Conservation (phyloP, 805 yeast species). For the Debaryomyces tyrocola region DNA sequence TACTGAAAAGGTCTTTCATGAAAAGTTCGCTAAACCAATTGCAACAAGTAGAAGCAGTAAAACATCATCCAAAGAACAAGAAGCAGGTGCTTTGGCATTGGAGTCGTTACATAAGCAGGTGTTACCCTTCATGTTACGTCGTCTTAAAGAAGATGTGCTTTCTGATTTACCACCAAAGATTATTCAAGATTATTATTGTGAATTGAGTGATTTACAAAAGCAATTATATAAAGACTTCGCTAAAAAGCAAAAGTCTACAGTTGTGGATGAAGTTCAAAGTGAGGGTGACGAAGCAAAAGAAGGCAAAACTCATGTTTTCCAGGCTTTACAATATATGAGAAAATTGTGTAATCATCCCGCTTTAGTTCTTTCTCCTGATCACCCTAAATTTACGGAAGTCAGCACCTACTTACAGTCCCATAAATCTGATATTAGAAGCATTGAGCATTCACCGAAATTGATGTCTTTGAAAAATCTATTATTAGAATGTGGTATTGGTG, state of each 20-base stretch:
- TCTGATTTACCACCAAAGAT: slow-evolving; percentile 97
- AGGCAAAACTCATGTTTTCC: slow-evolving; percentile 90
- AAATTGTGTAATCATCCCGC: slow-evolving; percentile 97
- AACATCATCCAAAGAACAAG: slow-evolving; percentile 90
- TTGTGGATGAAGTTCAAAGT: slow-evolving; percentile 60
- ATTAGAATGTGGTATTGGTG: slow-evolving; percentile 90
- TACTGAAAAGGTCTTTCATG: slow-evolving; percentile 89
- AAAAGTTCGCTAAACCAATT: slow-evolving; percentile 95
- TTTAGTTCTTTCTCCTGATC: slow-evolving; percentile 75
- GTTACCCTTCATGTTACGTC: slow-evolving; percentile 91
- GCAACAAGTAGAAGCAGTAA: slow-evolving; percentile 90
- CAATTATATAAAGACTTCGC: slow-evolving; percentile 88
- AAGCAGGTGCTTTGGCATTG: slow-evolving; percentile 92
- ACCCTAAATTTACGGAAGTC: slow-evolving; percentile 80
- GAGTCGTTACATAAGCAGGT: slow-evolving; percentile 97
- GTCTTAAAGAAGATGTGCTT: slow-evolving; percentile 93
- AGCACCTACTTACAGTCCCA: slow-evolving; percentile 56
- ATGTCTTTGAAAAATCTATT: slow-evolving; percentile 77
- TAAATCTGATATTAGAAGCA: slow-evolving; percentile 62
- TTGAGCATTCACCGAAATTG: slow-evolving; percentile 88
- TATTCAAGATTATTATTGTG: slow-evolving; percentile 97
- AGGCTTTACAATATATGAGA: slow-evolving; percentile 95
- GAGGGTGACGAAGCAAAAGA: slow-evolving; percentile 39
- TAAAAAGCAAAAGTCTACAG: slow-evolving; percentile 72
- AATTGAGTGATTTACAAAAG: slow-evolving; percentile 85